Percentiles rank a stretch among this genome's conserved stretches.
phyloP scores from a whole-genome alignment of 352 stramenopile species.

The Globisporangium yorkense region DNA sequence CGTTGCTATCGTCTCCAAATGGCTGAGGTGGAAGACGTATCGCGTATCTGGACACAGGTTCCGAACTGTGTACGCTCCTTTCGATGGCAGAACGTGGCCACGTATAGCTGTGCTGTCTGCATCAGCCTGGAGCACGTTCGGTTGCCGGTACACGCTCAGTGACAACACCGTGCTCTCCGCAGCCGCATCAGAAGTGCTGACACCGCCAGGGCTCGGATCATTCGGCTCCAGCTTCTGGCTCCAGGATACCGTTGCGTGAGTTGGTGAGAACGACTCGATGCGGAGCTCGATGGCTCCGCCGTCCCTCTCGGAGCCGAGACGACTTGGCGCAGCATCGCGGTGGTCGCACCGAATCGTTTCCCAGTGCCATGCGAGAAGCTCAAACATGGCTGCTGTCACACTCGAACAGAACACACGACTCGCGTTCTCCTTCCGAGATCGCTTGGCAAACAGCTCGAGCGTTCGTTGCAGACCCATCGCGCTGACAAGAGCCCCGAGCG shows the following conservation, averaged over 20 bases:
- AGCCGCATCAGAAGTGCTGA: not conserved
- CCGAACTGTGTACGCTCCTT: slow-evolving; percentile 31
- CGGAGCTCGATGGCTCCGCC: not conserved
- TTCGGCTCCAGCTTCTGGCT: not conserved
- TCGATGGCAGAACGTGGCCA: slow-evolving; percentile 21
- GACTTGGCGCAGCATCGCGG: too few relatives aligned
- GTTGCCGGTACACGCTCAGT: slow-evolving; percentile 2
- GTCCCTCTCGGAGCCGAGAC: not conserved
- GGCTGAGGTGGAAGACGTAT: slow-evolving; percentile 29
- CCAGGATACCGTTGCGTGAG: slow-evolving; percentile 28
- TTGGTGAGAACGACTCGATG: slow-evolving; percentile 26
- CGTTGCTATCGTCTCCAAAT: slow-evolving; percentile 3
- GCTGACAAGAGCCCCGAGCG: slow-evolving; percentile 1
- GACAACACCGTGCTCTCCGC: slow-evolving; percentile 5
- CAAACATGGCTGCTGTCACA: slow-evolving; percentile 24
- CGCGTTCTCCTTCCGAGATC: slow-evolving; percentile 24
- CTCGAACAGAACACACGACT: slow-evolving; percentile 29
- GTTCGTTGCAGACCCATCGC: slow-evolving; percentile 20
- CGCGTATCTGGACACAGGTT: slow-evolving; percentile 40
- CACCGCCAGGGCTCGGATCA: not conserved
- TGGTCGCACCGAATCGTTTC: not conserved
- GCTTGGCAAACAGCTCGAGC: slow-evolving; percentile 24
- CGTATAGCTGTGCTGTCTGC: not conserved
- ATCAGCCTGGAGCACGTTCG: not conserved
- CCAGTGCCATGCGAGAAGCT: slow-evolving; percentile 22